Conservation (phyloP, 306 rosid genomes). For the Astragalus membranaceus region DNA sequence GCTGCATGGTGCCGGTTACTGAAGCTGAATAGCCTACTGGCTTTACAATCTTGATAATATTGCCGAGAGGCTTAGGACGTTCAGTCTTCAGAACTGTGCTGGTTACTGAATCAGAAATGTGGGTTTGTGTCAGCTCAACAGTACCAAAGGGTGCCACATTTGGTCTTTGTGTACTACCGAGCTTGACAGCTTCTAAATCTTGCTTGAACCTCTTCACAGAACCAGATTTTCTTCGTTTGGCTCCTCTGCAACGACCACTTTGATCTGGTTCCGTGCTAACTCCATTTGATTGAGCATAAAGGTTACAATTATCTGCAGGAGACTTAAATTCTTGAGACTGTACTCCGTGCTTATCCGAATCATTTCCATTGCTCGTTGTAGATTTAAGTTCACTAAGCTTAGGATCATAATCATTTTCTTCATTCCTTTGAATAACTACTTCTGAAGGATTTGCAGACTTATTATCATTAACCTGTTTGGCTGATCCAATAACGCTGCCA, state of each 20-base stretch:
- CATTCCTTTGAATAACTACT: slow-evolving; percentile 21
- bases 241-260: slow-evolving; percentile 48
- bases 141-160: slow-evolving; percentile 18
- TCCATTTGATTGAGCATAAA: slow-evolving; percentile 34
- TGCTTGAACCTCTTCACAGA: slow-evolving; percentile 76
- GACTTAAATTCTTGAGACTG: slow-evolving; percentile 38
- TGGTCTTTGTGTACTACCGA: slow-evolving; percentile 32
- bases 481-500: slow-evolving; percentile 15
- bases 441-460: slow-evolving; percentile 14
- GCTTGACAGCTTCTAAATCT: slow-evolving; percentile 36
- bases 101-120: slow-evolving; percentile 29
- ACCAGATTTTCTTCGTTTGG: slow-evolving; percentile 76
- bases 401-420: slow-evolving; percentile 62
- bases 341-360: slow-evolving; percentile 33
- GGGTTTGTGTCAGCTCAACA: slow-evolving; percentile 21
- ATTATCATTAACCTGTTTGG: slow-evolving; percentile 26
- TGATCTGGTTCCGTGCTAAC: slow-evolving; percentile 30
- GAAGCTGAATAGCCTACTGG: slow-evolving; percentile 62
- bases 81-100: slow-evolving; percentile 22
- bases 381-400: slow-evolving; percentile 76
- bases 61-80: slow-evolving; percentile 29
- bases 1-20: slow-evolving; percentile 32
- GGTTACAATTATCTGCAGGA: slow-evolving; percentile 18
- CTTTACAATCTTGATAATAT: slow-evolving; percentile 63
- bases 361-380: slow-evolving; percentile 31